Evolutionary conservation across 495 filamentous ascomycete species (phyloP).

Genomic region (Aspergillus steynii): DNA sequence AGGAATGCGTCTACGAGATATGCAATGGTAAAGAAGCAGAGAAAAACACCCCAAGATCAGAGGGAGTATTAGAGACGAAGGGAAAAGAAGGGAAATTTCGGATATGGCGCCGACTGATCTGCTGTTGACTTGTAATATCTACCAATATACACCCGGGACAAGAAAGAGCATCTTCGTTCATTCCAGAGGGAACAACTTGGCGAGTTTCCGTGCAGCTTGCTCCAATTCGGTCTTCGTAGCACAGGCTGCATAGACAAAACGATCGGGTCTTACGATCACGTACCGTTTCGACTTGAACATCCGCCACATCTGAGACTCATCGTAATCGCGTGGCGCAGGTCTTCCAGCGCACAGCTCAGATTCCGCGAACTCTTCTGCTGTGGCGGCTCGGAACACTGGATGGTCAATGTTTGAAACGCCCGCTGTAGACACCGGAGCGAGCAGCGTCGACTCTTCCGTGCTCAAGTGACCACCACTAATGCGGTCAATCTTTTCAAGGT

Average conservation of each 20-base stretch:
- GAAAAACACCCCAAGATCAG: no score
- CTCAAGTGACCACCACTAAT: neutral
- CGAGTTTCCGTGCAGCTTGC: neutral
- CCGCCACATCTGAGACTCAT: neutral
- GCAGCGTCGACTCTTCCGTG: neutral
- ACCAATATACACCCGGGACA: no score
- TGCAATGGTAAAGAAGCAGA: no score
- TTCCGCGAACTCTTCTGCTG: neutral
- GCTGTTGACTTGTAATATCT: no score
- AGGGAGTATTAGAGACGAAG: no score
- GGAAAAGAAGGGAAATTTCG: no score
- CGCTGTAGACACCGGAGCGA: neutral
- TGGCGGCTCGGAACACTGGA: neutral
- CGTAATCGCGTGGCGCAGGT: neutral
- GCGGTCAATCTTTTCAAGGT: neutral
- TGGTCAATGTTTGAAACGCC: neutral
- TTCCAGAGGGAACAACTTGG: neutral
- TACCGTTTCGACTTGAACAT: neutral
- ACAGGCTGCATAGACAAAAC: constrained; percentile 1
- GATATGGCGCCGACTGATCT: no score
- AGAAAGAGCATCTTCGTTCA: neutral
- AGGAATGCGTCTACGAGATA: no score
- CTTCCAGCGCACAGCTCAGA: neutral
- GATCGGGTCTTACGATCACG: constrained; percentile 1
- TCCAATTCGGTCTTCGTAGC: neutral